phyloP scores from a whole-genome alignment of 495 filamentous ascomycete species.

The Trichoderma orchidacearum region DNA sequence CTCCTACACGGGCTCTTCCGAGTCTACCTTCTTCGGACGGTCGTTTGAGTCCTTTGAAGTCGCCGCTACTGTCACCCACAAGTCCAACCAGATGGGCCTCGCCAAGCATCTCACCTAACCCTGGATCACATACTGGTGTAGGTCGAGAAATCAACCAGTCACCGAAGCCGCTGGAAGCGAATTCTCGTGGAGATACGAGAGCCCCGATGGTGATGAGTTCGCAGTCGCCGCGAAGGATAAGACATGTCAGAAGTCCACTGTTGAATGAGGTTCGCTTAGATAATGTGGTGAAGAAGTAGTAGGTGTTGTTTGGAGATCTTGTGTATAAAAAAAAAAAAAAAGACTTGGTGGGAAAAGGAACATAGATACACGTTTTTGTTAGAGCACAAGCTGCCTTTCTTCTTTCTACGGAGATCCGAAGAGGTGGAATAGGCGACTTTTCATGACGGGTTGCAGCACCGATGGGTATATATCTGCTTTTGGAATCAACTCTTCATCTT shows the following conservation, averaged over 20 bases:
- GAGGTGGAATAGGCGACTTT: too few species aligned
- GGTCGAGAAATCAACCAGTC: neutral
- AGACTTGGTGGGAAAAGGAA: neutral
- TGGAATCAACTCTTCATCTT: too few species aligned
- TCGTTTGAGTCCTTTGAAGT: neutral
- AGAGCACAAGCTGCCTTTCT: too few species aligned
- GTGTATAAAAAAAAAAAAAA: neutral
- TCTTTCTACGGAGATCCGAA: too few species aligned
- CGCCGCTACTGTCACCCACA: neutral
- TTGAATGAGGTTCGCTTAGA: conserved; percentile 12
- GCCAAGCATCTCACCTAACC: neutral
- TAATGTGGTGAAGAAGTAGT: neutral
- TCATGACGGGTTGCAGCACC: too few species aligned
- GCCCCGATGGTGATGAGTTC: neutral
- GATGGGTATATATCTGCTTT: too few species aligned
- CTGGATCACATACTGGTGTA: neutral
- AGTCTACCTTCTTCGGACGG: neutral
- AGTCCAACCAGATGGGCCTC: neutral
- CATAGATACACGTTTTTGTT: neutral
- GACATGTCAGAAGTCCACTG: conserved; percentile 2
- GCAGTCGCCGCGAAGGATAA: conserved; percentile 5
- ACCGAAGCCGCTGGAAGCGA: neutral
- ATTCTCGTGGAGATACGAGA: neutral
- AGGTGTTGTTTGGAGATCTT: neutral
- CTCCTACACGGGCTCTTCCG: conserved; percentile 8